Percentiles rank a stretch among this genome's conserved stretches.
Conservation (phyloP, 345 rosid species). For the Psidium guajava region DNA sequence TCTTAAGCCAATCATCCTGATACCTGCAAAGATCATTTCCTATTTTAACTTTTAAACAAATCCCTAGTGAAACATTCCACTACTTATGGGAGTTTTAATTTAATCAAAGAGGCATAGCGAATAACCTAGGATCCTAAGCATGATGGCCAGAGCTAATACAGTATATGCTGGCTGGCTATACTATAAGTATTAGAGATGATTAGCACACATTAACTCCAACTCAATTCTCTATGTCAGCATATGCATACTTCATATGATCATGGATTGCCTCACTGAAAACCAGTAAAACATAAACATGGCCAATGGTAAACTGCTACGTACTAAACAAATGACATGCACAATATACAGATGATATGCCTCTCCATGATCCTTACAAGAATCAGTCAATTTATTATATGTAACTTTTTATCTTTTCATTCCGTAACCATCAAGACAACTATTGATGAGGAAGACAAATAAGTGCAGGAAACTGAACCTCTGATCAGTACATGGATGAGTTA, state of each 20-base stretch:
- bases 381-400: not conserved
- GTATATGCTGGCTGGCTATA: not conserved
- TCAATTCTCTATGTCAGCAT: not conserved
- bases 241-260: not conserved
- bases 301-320: not conserved
- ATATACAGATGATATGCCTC: not conserved
- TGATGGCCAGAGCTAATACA: not conserved
- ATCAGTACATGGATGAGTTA: not conserved
- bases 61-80: not conserved
- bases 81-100: not conserved
- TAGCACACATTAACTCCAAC: not conserved
- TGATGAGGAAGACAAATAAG: not conserved
- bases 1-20: conserved; percentile 99
- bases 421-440: not conserved
- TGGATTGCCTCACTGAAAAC: not conserved
- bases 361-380: not conserved
- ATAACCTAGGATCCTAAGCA: not conserved
- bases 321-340: not conserved
- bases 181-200: not conserved
- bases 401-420: not conserved
- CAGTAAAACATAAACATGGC: not conserved
- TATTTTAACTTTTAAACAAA: not conserved
- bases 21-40: conserved; percentile 37
- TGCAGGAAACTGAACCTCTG: not conserved
- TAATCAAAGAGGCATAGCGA: not conserved